A percentile compares a stretch with the other conserved stretches of the same genome.
Conservation (phyloP, 169 alveolate species). For the Plasmodium malariae region DNA sequence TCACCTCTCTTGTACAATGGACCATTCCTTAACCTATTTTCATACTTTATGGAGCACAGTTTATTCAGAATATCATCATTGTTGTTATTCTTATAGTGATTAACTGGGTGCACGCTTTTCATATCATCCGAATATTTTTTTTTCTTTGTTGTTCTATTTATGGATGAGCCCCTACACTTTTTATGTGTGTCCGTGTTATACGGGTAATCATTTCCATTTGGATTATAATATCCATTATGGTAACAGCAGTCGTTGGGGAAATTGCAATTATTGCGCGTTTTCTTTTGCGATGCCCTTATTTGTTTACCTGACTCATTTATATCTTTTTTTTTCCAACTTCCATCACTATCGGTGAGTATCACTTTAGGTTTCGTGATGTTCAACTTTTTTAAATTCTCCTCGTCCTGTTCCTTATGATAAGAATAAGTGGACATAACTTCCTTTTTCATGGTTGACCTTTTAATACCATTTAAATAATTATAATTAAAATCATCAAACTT, state of each 20-base stretch:
- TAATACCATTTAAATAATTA: conserved; percentile 33
- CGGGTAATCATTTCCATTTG: too few species aligned
- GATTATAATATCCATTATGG: too few species aligned
- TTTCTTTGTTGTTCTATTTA: too few species aligned
- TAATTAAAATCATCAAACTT: conserved; percentile 76
- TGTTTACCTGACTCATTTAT: too few species aligned
- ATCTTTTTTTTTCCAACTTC: not conserved
- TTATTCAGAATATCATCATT: conserved; percentile 38
- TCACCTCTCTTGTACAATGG: not conserved
- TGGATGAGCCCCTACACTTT: too few species aligned
- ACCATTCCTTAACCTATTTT: conserved; percentile 15
- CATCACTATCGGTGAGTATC: conserved; percentile 37
- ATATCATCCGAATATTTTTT: too few species aligned
- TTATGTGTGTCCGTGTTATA: too few species aligned
- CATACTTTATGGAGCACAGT: conserved; percentile 20
- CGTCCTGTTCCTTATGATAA: not conserved
- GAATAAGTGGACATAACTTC: not conserved
- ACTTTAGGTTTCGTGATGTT: conserved; percentile 48
- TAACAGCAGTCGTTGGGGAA: too few species aligned
- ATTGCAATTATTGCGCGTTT: too few species aligned
- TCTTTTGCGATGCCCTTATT: too few species aligned
- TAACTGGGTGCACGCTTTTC: not conserved
- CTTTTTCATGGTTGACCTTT: conserved; percentile 9
- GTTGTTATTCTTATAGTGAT: not conserved
- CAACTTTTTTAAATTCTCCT: conserved; percentile 15